Conservation (phyloP, 345 rosid species). For the Anacardium occidentale region DNA sequence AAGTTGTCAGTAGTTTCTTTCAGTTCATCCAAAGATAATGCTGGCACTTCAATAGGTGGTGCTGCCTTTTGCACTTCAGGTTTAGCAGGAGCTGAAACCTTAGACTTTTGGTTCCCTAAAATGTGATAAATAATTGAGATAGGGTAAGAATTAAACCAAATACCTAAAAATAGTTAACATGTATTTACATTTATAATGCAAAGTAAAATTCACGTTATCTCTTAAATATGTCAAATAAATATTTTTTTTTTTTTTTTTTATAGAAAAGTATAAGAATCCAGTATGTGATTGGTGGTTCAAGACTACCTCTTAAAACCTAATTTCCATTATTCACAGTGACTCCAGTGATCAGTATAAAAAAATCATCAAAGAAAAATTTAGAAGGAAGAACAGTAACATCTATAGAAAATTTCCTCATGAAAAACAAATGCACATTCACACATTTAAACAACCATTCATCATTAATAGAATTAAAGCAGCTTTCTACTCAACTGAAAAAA, state of each 20-base stretch:
- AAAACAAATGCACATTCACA: neutral
- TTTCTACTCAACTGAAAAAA: neutral
- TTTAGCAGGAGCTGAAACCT: slow-evolving; percentile 53
- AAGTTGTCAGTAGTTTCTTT: slow-evolving; percentile 89
- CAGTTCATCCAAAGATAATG: slow-evolving; percentile 64
- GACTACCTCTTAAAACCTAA: neutral
- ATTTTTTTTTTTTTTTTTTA: neutral
- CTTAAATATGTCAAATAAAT: neutral
- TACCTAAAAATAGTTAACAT: neutral
- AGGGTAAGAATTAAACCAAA: neutral
- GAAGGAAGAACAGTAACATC: neutral
- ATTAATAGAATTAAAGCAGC: neutral
- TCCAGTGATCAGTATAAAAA: neutral
- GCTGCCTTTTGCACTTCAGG: slow-evolving; percentile 61
- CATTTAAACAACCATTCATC: neutral
- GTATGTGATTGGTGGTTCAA: neutral
- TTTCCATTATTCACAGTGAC: neutral
- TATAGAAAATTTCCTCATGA: neutral
- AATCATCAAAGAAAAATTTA: neutral
- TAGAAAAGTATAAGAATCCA: neutral
- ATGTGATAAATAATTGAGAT: slow-evolving; percentile 14
- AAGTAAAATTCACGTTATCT: neutral
- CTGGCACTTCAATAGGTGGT: slow-evolving; percentile 84
- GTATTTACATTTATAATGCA: neutral
- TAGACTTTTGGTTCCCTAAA: slow-evolving; percentile 57